Conservation (phyloP, 2,329 filamentous ascomycete species). For the Phoma sp. region DNA sequence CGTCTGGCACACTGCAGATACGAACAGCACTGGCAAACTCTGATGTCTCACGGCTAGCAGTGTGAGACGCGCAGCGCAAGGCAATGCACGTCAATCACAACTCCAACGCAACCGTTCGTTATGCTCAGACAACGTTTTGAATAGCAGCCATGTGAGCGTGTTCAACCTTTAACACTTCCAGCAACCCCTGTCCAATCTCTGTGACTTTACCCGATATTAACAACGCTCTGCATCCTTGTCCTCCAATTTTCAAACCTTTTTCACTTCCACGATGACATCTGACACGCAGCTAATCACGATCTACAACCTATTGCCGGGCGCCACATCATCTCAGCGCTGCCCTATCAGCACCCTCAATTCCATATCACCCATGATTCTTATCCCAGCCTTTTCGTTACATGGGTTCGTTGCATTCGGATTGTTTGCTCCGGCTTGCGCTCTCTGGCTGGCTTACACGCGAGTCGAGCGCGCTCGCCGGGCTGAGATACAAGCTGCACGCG, state of each 20-base stretch:
- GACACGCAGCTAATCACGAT: conserved; percentile 19
- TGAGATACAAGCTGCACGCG: conserved; percentile 10
- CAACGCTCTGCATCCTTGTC: neutral
- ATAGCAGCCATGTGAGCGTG: no score
- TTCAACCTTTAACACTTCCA: neutral
- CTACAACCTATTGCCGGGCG: conserved; percentile 14
- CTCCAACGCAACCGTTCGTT: no score
- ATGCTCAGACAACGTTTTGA: no score
- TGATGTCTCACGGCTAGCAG: neutral
- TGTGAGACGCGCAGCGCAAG: neutral
- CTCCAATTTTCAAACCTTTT: neutral
- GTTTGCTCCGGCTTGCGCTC: neutral
- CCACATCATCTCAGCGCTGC: conserved; percentile 17
- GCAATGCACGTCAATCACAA: neutral
- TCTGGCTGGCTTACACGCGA: conserved; percentile 4
- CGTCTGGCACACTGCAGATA: conserved; percentile 2
- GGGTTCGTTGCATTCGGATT: neutral
- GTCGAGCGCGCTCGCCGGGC: neutral
- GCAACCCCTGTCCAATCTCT: conserved; percentile 4
- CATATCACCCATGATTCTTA: neutral
- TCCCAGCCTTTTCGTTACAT: neutral
- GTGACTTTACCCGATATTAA: conserved; percentile 5
- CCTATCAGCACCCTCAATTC: conserved; percentile 10
- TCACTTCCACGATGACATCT: conserved; percentile 3
- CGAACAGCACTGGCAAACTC: conserved; percentile 1